Conservation (phyloP, 768 basidiomycete species). For the Tylopilus intermedius region DNA sequence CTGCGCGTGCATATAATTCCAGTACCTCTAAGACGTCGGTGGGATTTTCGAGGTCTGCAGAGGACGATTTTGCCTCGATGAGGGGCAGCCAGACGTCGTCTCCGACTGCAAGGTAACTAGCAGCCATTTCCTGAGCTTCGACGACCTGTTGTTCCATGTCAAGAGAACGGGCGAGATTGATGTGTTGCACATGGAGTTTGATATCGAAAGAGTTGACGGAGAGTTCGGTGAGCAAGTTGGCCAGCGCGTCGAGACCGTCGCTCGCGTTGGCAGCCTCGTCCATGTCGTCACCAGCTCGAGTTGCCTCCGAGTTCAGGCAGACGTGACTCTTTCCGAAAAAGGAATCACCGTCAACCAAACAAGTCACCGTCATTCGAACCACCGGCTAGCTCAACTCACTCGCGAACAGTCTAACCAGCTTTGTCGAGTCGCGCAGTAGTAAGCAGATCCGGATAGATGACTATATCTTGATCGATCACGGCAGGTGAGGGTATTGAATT, state of each 20-base stretch:
- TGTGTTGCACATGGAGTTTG: constrained; percentile 62
- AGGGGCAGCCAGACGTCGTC: constrained; percentile 75
- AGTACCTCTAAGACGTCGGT: constrained; percentile 54
- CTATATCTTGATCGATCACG: neutral
- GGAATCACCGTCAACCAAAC: neutral
- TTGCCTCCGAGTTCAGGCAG: neutral
- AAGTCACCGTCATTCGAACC: neutral
- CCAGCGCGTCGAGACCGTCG: constrained; percentile 59
- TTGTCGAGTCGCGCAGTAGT: too few species aligned
- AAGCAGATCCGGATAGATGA: too few species aligned
- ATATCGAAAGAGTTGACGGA: constrained; percentile 57
- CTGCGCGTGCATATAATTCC: constrained; percentile 59
- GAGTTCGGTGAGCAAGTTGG: constrained; percentile 53
- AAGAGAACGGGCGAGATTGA: constrained; percentile 52
- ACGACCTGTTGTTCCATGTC: constrained; percentile 56
- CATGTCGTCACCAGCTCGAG: constrained; percentile 32
- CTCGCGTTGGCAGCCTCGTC: constrained; percentile 37
- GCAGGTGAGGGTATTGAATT: neutral
- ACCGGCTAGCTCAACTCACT: too few species aligned
- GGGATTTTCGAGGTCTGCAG: constrained; percentile 46
- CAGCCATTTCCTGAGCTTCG: constrained; percentile 62
- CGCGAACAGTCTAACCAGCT: too few species aligned
- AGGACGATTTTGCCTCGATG: constrained; percentile 48
- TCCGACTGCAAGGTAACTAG: constrained; percentile 56
- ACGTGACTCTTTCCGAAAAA: constrained; percentile 8